These are phyloP conservation scores for Zasmidium citrigriseum DNA, from an alignment of 2,329 filamentous ascomycete species.

Conservation along the genomic window DNA sequence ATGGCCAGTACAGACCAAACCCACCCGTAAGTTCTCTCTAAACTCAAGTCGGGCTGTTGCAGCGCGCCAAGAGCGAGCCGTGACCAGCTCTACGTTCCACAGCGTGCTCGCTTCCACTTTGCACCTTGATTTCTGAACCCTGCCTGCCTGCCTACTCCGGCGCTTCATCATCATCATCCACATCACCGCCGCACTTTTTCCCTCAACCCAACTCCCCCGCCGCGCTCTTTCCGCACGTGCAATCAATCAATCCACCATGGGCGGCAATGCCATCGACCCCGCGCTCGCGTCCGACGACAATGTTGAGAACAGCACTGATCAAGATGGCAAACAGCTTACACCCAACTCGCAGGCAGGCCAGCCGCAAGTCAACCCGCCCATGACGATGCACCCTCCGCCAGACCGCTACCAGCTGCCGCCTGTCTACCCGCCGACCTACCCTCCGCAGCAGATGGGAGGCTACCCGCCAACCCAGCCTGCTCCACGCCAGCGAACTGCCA, in stretches of 20 bases:
- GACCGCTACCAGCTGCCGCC: slow-evolving; percentile 37
- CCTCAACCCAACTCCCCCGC: not conserved
- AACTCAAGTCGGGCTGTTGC: slow-evolving; percentile 8
- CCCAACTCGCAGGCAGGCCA: slow-evolving; percentile 35
- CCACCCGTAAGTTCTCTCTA: slow-evolving; percentile 28
- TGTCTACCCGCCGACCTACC: not conserved
- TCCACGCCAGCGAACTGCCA: slow-evolving; percentile 61
- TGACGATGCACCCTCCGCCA: not conserved
- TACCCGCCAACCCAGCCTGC: slow-evolving; percentile 50
- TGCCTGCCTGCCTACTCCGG: slow-evolving; percentile 11
- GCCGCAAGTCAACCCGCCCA: slow-evolving; percentile 32
- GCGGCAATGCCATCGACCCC: slow-evolving; percentile 33
- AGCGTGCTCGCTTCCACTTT: slow-evolving; percentile 23
- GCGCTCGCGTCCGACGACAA: slow-evolving; percentile 26
- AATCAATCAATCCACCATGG: slow-evolving; percentile 20
- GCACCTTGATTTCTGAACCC: slow-evolving; percentile 20
- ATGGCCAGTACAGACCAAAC: slow-evolving; percentile 34
- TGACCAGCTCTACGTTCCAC: slow-evolving; percentile 30
- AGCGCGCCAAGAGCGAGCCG: slow-evolving; percentile 26
- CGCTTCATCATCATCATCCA: not conserved
- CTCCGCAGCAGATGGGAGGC: slow-evolving; percentile 37
- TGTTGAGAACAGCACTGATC: slow-evolving; percentile 22
- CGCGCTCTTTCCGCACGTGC: not conserved
- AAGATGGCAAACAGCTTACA: slow-evolving; percentile 34
- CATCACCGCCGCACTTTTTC: slow-evolving; percentile 8